A percentile compares a stretch with the other conserved stretches of the same genome.
phyloP scores from a whole-genome alignment of 1,139 yeast species.

The Hemisphaericaspora xylofermentans region DNA sequence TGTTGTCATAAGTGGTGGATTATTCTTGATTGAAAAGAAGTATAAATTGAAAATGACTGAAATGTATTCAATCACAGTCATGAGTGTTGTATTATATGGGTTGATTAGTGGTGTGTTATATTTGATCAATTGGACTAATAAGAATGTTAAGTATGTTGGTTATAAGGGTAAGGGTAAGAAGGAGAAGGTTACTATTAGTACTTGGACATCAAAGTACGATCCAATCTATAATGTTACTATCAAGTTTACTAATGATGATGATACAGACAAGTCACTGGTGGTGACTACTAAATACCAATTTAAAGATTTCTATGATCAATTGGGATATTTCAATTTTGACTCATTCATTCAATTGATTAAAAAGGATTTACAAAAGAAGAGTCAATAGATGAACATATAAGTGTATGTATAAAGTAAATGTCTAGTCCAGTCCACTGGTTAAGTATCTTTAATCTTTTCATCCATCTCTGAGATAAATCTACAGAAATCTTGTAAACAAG shows the following conservation, averaged over 20 bases:
- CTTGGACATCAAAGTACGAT: conserved; percentile 42
- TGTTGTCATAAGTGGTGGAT: conserved; percentile 62
- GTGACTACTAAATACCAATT: conserved; percentile 33
- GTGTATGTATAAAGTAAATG: too few relatives aligned
- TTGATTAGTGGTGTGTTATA: conserved; percentile 48
- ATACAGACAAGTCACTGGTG: too few relatives aligned
- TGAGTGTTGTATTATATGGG: conserved; percentile 52
- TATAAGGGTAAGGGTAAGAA: conserved; percentile 29
- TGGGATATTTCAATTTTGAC: conserved; percentile 46
- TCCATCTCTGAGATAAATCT: conserved; percentile 60
- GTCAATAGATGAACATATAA: conserved; percentile 15
- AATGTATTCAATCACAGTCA: conserved; percentile 30
- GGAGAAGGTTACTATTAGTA: conserved; percentile 35
- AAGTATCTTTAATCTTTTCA: conserved; percentile 21
- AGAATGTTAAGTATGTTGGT: conserved; percentile 63
- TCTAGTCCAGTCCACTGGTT: too few relatives aligned
- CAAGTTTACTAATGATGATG: conserved; percentile 26
- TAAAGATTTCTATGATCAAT: conserved; percentile 44
- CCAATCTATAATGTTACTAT: conserved; percentile 43
- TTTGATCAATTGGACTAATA: conserved; percentile 43
- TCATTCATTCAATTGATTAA: conserved; percentile 34
- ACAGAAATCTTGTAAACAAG: conserved; percentile 39
- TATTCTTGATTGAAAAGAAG: conserved; percentile 69
- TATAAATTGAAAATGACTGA: conserved; percentile 40
- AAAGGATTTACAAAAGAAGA: conserved; percentile 24